Conservation (phyloP, 345 rosid species). For the Corchorus olitorius region DNA sequence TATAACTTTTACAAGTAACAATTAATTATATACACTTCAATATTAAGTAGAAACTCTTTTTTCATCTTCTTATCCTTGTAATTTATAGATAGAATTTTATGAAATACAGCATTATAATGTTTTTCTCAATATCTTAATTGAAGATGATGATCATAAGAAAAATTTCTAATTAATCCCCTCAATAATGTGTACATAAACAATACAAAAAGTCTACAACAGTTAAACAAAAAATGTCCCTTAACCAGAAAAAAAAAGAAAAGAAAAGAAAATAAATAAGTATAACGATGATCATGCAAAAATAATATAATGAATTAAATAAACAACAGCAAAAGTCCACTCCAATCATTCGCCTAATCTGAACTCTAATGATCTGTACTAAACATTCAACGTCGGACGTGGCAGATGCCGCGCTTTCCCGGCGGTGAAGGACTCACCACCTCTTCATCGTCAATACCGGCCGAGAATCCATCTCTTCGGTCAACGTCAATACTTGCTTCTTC, state of each 20-base stretch:
- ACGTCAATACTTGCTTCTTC: not conserved
- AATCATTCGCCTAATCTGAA: not conserved
- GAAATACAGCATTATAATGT: no score
- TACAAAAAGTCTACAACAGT: no score
- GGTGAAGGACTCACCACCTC: not conserved
- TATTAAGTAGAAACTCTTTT: no score
- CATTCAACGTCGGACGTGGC: not conserved
- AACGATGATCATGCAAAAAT: not conserved
- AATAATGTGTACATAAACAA: not conserved
- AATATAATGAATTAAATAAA: not conserved
- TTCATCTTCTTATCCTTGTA: no score
- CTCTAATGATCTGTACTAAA: not conserved
- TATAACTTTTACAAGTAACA: no score
- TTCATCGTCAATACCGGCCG: not conserved
- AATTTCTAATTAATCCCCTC: not conserved
- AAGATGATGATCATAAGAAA: not conserved
- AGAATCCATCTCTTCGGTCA: slow-evolving; percentile 11
- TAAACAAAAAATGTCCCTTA: no score
- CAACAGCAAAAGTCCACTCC: slow-evolving; percentile 6
- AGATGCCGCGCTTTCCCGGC: not conserved
- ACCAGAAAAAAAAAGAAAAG: no score
- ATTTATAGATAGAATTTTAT: no score
- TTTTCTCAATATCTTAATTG: no score
- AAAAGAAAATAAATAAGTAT: not conserved
- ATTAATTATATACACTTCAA: no score